phyloP scores from a whole-genome alignment of 306 rosid species.

The Prinsepia uniflora region DNA sequence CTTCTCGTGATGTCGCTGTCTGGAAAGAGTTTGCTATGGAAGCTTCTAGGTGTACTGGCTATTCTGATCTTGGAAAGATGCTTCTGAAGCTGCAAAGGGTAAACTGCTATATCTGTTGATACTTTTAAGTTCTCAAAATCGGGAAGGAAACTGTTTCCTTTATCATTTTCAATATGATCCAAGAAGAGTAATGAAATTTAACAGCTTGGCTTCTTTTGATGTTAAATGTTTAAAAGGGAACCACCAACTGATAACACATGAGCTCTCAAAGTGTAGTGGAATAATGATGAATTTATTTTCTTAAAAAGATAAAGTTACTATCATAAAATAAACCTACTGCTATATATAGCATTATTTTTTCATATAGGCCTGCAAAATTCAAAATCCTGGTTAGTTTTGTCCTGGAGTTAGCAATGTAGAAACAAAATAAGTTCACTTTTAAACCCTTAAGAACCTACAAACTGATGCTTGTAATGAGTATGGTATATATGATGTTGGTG shows the following conservation, averaged over 20 bases:
- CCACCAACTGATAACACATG: too few species aligned
- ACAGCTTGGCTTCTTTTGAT: background rate
- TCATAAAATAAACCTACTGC: too few species aligned
- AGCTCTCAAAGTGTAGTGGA: too few species aligned
- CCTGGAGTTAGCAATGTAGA: too few species aligned
- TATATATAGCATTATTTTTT: too few species aligned
- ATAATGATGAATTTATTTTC: too few species aligned
- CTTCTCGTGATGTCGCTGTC: constrained; percentile 62
- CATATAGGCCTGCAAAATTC: too few species aligned
- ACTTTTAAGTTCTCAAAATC: constrained; percentile 19
- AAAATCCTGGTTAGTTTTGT: too few species aligned
- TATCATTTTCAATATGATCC: constrained; percentile 7
- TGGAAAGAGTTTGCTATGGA: constrained; percentile 96
- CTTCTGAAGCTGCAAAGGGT: constrained; percentile 86
- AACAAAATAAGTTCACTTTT: too few species aligned
- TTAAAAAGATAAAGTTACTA: too few species aligned
- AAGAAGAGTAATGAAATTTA: background rate
- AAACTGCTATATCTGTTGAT: constrained; percentile 48
- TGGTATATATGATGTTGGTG: background rate
- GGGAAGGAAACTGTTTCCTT: constrained; percentile 10
- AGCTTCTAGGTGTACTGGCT: constrained; percentile 75
- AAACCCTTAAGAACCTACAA: too few species aligned
- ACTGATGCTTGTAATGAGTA: background rate
- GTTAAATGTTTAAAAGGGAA: background rate
- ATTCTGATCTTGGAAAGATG: constrained; percentile 89